Base-by-base conservation (phyloP, 805 yeast species). In the Candida maesae region DNA sequence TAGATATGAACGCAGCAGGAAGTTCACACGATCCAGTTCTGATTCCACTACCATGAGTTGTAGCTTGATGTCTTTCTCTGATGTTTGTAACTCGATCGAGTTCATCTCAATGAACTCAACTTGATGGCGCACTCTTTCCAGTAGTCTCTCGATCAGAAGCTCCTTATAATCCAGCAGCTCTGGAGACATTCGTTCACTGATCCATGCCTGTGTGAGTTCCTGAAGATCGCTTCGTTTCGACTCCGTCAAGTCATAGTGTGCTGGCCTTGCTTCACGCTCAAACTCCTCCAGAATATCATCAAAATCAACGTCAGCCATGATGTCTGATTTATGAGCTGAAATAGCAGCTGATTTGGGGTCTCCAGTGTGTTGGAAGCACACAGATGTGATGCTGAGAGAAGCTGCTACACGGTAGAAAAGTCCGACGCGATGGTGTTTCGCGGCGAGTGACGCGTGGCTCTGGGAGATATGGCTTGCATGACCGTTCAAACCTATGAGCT, bases 1-100 rank as follows among this genome's bases (percentile, higher is more conserved):
- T 25, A 90, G 67, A 59, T 88, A 91, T 12, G 87, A 74, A 38
- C 97, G 66, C n/a, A 90, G 69, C 26, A 91, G 62, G 58, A 82
- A 93, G 53, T 82, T 87, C 23, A 88, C 76, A 42, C 99, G 67
- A 53, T 93, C 98, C 18, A 93, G 72, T 52, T 93, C 98, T 12
- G 95, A 83, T 57, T 93, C 99, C 51, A 91, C 81, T 18, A 95
- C 76, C 67, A 93, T 77, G 34, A 90, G 67, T 43, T 85, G 82
- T 43, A 91, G 63, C 56, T 90, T 90, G 61, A 81, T 79, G 46
- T 82, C 86, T 38, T 65, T 70, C 42, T 79, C 80, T 32, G 71
- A 68, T 36, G 76, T 77, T 38, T 84, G 85, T 28, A 84, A 66
- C 41, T 84, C 90, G 55, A 87, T 80, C 8, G 95, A 82, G 51